Base-by-base conservation (phyloP, 805 yeast genomes). In the Starmerella kuoi region DNA sequence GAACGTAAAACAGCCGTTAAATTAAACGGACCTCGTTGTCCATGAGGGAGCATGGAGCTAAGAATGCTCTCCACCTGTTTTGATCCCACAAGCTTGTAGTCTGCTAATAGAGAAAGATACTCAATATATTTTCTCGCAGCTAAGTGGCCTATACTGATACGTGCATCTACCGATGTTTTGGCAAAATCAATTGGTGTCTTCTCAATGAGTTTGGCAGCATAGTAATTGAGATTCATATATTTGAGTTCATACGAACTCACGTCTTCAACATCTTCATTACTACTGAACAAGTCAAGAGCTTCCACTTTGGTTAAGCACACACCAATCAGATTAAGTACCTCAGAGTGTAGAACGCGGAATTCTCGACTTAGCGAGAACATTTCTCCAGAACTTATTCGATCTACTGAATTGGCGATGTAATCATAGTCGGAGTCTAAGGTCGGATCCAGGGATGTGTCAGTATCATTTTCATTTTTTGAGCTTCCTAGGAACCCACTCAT, bases 181-280 rank as follows among this genome's bases (percentile, higher is more conserved):
- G 34, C 9, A 35, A 41, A 30, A 36, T 49, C 38, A n/a, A 51
- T 42, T 18, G 52, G 48, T 6, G 57, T 45, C 35, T 49, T 50
- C 42, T 63, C 70, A 31, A 61, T 46, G 5, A 60, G 43, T 23
- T 50, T 49, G 6, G 75, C 93, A 28, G 80, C 53, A 50, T 76
- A 70, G 56, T 67, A 85, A 46, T 77, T 76, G 1, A 79, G 55
- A 4, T 72, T 62, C 17, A 83, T 56, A 49, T 72, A 81, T 43
- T 73, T 74, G 17, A 86, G 56, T 34, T 81, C 75, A 4, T 62
- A 57, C 0, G 93, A 79, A 31, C 71, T 65, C 9, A 86, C 54
- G 52, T 86, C 96, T 0, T 76, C 81, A 2, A 81, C 44, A 0
- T 68, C 55, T 56, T 86, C 95, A 57, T 84, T 84, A 11, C 63